A percentile compares a stretch with the other conserved stretches of the same genome.
These are phyloP conservation scores for Rhizophagus sp. DNA, from an alignment of 192 early-diverging fungal genomes.

Conservation along the genomic window DNA sequence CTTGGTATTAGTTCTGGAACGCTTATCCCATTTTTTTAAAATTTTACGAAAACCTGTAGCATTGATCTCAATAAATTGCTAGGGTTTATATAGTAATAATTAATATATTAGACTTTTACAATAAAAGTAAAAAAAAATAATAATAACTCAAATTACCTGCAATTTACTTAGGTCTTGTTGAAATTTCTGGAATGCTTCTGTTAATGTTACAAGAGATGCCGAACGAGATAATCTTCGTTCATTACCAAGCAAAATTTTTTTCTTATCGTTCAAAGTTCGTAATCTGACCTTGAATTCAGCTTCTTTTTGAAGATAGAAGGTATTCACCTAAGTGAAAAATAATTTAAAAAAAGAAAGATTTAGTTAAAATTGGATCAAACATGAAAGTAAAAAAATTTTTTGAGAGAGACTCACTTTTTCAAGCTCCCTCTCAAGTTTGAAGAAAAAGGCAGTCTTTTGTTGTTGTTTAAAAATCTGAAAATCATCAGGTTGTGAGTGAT, in stretches of 20 bases:
- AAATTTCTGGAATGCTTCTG: constrained; percentile 90
- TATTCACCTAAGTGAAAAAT: constrained; percentile 70
- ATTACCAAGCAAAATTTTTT: constrained; percentile 59
- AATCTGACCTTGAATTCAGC: constrained; percentile 88
- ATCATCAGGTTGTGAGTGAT: constrained; percentile 46
- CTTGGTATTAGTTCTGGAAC: constrained; percentile 95
- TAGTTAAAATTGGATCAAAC: neutral
- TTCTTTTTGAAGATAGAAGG: constrained; percentile 97
- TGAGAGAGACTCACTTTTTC: constrained; percentile 70
- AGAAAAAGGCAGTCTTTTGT: constrained; percentile 96
- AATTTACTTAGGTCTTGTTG: constrained; percentile 94
- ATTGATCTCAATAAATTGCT: constrained; percentile 98
- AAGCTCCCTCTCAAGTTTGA: constrained; percentile 94
- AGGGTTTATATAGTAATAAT: neutral
- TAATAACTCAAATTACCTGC: constrained; percentile 59
- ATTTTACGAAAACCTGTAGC: constrained; percentile 97
- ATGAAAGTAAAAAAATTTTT: neutral
- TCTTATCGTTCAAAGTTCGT: constrained; percentile 80
- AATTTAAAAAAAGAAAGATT: neutral
- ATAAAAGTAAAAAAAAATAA: no score
- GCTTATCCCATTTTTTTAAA: constrained; percentile 99
- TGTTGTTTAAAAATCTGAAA: constrained; percentile 65
- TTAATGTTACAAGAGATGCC: constrained; percentile 70
- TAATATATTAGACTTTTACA: neutral
- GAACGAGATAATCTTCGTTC: constrained; percentile 50